phyloP scores from a whole-genome alignment of 2,329 filamentous ascomycete genomes.

The Aspergillus hiratsukae region DNA sequence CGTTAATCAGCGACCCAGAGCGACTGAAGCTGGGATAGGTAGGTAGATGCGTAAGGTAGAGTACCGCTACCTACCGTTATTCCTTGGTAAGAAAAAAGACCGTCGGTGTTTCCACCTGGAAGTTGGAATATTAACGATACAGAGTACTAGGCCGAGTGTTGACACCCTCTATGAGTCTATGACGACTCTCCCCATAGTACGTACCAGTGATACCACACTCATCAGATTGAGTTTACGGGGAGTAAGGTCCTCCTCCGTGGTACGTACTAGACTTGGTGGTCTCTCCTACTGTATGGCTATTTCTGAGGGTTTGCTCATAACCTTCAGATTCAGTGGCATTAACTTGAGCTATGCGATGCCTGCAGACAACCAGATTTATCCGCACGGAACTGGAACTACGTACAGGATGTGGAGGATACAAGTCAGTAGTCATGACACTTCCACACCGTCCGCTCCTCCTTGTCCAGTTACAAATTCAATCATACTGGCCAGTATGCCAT shows the following conservation, averaged over 20 bases:
- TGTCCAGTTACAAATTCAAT: neutral
- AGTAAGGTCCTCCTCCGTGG: neutral
- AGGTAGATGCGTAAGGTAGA: neutral
- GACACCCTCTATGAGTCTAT: neutral
- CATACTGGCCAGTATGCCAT: neutral
- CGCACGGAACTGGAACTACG: neutral
- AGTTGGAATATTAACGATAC: neutral
- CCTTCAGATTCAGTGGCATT: neutral
- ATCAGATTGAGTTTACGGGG: neutral
- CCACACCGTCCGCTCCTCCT: neutral
- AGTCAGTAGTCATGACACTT: too few relatives aligned
- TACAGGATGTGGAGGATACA: neutral
- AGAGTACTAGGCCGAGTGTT: neutral
- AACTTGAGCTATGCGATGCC: neutral
- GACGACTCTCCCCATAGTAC: neutral
- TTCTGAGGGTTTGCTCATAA: neutral
- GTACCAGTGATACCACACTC: neutral
- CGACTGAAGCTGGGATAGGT: neutral
- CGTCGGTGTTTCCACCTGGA: neutral
- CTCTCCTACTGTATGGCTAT: too few relatives aligned
- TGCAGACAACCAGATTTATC: too few relatives aligned
- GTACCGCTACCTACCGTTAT: neutral
- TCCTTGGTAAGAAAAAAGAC: neutral
- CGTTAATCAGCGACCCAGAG: neutral
- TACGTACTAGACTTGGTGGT: neutral